Percentiles rank a stretch among this genome's conserved stretches.
phyloP scores from a whole-genome alignment of 2,329 filamentous ascomycete genomes.

The Didymella glomerata region DNA sequence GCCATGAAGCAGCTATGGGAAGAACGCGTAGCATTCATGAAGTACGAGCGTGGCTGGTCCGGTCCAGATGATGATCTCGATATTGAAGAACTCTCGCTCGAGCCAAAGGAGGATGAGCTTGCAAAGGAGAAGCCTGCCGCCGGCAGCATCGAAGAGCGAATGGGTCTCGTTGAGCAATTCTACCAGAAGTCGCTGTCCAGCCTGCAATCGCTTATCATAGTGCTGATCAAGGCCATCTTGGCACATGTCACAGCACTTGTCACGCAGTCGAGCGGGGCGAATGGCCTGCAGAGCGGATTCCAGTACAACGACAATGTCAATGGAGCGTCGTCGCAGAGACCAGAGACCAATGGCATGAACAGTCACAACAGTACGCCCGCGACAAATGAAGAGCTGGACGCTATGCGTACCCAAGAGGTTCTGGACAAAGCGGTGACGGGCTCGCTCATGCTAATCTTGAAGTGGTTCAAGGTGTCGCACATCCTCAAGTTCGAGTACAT shows the following conservation, averaged over 20 bases:
- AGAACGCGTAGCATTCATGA: conserved; percentile 88
- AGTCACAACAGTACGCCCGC: conserved; percentile 39
- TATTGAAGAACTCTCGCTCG: conserved; percentile 53
- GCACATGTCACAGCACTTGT: conserved; percentile 88
- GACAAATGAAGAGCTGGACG: conserved; percentile 77
- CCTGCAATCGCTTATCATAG: conserved; percentile 90
- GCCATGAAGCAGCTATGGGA: conserved; percentile 95
- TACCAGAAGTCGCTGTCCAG: conserved; percentile 83
- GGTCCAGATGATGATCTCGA: conserved; percentile 57
- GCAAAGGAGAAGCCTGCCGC: conserved; percentile 53
- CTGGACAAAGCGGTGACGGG: conserved; percentile 91
- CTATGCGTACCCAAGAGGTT: conserved; percentile 83
- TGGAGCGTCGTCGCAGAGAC: conserved; percentile 42
- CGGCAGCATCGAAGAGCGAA: conserved; percentile 67
- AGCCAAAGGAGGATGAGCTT: conserved; percentile 41
- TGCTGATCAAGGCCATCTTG: conserved; percentile 87
- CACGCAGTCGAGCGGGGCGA: conserved; percentile 62
- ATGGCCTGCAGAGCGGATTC: conserved; percentile 59
- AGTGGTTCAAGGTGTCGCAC: conserved; percentile 96
- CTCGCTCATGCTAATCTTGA: conserved; percentile 83
- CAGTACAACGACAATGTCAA: conserved; percentile 55
- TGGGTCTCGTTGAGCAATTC: conserved; percentile 79
- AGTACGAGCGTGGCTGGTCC: conserved; percentile 90
- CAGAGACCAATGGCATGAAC: conserved; percentile 45
- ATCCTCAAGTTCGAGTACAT: conserved; percentile 96